phyloP scores from a whole-genome alignment of 192 early-diverging fungal species.

The Entomortierella lignicola region DNA sequence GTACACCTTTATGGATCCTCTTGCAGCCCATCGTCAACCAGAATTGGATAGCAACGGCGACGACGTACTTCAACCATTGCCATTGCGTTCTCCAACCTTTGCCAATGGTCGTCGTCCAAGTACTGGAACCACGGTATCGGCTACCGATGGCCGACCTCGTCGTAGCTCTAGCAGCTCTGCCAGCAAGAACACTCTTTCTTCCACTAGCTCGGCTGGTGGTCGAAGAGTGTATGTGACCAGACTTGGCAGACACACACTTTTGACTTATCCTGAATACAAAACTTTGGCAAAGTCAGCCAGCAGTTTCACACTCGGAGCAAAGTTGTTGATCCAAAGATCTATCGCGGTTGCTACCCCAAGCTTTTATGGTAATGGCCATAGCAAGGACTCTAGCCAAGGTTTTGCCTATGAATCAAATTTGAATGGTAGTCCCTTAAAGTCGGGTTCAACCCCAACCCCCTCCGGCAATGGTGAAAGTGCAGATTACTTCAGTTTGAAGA shows the following conservation, averaged over 20 bases:
- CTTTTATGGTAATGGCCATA: constrained; percentile 12
- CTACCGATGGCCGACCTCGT: constrained; percentile 2
- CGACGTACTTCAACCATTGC: constrained; percentile 9
- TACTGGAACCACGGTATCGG: not conserved
- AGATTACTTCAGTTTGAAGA: constrained; percentile 41
- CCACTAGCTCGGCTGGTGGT: constrained; percentile 9
- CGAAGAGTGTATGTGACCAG: constrained; percentile 49
- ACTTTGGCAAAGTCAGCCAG: constrained; percentile 44
- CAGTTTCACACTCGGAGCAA: constrained; percentile 47
- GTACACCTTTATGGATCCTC: constrained; percentile 53
- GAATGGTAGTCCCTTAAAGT: constrained; percentile 8
- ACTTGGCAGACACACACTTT: constrained; percentile 35
- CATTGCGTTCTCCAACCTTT: constrained; percentile 9
- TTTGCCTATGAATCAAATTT: not conserved
- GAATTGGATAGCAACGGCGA: constrained; percentile 15
- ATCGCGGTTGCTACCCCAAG: constrained; percentile 47
- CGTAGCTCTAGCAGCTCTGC: constrained; percentile 6
- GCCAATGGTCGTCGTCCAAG: constrained; percentile 9
- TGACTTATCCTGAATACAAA: constrained; percentile 52
- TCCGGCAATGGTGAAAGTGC: constrained; percentile 8
- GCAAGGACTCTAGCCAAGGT: not conserved
- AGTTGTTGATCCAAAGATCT: constrained; percentile 42
- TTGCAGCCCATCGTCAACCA: constrained; percentile 42
- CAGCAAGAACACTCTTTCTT: constrained; percentile 20
- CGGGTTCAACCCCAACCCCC: constrained; percentile 15